Evolutionary conservation across 257 asterid genomes (phyloP).

Genomic region (Plectranthus barbatus): DNA sequence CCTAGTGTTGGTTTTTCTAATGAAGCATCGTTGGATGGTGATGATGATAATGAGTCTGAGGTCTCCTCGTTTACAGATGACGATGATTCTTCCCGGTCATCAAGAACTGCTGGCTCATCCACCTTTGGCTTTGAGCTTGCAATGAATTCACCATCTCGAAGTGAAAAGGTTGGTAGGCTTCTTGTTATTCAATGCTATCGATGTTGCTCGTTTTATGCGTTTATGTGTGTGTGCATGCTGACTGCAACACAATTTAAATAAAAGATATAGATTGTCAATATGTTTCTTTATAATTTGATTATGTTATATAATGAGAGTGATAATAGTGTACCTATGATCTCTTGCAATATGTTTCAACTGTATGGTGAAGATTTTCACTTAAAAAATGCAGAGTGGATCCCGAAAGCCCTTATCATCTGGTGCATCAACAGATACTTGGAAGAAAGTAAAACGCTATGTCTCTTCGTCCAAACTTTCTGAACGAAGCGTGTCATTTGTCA

Average conservation of each 20-base stretch:
- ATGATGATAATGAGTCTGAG: conserved; percentile 43
- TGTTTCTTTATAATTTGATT: neutral
- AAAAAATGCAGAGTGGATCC: conserved; percentile 37
- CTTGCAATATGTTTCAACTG: neutral
- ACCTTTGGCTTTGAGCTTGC: conserved; percentile 38
- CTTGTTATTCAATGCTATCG: neutral
- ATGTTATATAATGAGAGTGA: neutral
- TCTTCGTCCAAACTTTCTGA: conserved; percentile 36
- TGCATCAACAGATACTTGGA: conserved; percentile 30
- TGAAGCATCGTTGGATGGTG: conserved; percentile 32
- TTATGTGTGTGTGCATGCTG: neutral
- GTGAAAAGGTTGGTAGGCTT: conserved; percentile 44
- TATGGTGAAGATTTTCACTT: conserved; percentile 1
- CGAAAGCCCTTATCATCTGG: conserved; percentile 26
- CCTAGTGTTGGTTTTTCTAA: conserved; percentile 42
- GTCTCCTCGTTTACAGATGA: conserved; percentile 36
- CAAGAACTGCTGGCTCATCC: conserved; percentile 53
- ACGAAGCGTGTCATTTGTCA: conserved; percentile 56
- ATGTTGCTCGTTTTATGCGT: neutral
- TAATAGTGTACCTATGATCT: neutral
- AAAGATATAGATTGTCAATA: neutral
- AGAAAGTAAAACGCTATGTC: conserved; percentile 29
- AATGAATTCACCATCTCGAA: conserved; percentile 51
- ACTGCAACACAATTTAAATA: neutral
- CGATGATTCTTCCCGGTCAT: conserved; percentile 67